A percentile compares a stretch with the other conserved stretches of the same genome.
Conservation (phyloP, 2,329 filamentous ascomycete species). For the Botrytis pseudocinerea region DNA sequence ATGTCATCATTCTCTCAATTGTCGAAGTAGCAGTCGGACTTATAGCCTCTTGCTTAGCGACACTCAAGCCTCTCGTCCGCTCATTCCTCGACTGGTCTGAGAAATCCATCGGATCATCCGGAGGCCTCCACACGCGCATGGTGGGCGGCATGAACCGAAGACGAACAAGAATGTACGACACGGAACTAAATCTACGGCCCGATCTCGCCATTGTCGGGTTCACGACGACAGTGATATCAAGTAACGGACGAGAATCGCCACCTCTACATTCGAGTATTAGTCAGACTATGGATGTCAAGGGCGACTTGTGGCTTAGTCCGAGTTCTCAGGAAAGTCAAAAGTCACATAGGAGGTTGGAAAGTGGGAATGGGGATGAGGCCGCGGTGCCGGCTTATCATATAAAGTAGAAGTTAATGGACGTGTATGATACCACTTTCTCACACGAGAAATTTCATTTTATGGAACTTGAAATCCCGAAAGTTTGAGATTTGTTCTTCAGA, state of each 20-base stretch:
- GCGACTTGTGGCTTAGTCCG: not conserved
- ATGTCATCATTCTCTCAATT: constrained; percentile 27
- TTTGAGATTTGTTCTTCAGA: not conserved
- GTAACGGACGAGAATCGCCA: constrained; percentile 16
- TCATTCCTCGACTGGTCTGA: constrained; percentile 29
- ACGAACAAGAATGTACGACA: not conserved
- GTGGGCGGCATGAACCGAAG: not conserved
- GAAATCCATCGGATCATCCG: not conserved
- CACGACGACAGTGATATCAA: constrained; percentile 19
- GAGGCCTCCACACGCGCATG: constrained; percentile 6
- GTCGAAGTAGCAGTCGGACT: constrained; percentile 36
- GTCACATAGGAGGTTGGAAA: not conserved
- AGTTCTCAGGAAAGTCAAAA: not conserved
- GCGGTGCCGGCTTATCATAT: constrained; percentile 4
- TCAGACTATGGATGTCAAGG: not conserved
- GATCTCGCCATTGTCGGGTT: constrained; percentile 21
- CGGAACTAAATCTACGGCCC: not conserved
- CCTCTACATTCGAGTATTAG: not conserved
- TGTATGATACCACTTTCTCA: not conserved
- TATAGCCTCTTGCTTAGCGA: constrained; percentile 32
- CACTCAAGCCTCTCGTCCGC: constrained; percentile 35
- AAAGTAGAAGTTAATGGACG: not conserved
- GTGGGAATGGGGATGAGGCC: not conserved
- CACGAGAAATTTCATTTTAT: not conserved
- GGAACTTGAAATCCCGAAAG: not conserved